A percentile compares a stretch with the other conserved stretches of the same genome.
phyloP scores from a whole-genome alignment of 371 early-diverging fungal genomes.

The Cokeromyces recurvatus region DNA sequence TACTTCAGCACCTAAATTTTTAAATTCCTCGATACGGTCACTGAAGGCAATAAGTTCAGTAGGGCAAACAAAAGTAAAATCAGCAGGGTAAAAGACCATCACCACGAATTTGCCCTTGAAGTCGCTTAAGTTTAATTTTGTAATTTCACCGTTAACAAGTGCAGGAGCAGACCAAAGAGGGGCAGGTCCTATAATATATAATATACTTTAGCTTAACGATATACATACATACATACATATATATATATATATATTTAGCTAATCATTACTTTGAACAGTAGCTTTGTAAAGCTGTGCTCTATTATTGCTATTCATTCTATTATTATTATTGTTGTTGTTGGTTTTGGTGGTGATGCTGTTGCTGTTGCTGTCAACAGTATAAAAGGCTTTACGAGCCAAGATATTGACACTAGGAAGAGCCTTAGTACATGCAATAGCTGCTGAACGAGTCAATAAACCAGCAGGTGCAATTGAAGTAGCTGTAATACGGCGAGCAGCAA shows the following conservation, averaged over 20 bases:
- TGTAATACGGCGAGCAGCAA: conserved; percentile 20
- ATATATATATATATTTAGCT: no score
- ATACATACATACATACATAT: neutral
- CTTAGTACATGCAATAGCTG: neutral
- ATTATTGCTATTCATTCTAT: no score
- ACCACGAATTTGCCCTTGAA: conserved; percentile 78
- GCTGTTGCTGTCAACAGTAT: no score
- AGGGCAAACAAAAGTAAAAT: conserved; percentile 83
- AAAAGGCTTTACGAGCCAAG: conserved; percentile 11
- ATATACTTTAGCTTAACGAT: neutral
- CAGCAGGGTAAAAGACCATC: conserved; percentile 49
- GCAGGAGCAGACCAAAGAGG: conserved; percentile 75
- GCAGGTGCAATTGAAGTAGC: conserved; percentile 8
- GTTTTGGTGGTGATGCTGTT: no score
- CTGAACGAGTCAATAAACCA: conserved; percentile 7
- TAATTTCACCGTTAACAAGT: conserved; percentile 75
- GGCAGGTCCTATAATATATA: conserved; percentile 44
- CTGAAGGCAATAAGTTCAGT: conserved; percentile 90
- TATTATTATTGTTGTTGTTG: no score
- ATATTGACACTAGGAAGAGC: conserved; percentile 10
- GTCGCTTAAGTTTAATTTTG: conserved; percentile 74
- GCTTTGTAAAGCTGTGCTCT: no score
- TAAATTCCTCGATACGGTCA: conserved; percentile 84
- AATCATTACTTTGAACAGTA: conserved; percentile 15
- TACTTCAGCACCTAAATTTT: conserved; percentile 66